These are phyloP conservation scores for Notholithocarpus densiflorus DNA, from an alignment of 306 rosid genomes.

Conservation along the genomic window DNA sequence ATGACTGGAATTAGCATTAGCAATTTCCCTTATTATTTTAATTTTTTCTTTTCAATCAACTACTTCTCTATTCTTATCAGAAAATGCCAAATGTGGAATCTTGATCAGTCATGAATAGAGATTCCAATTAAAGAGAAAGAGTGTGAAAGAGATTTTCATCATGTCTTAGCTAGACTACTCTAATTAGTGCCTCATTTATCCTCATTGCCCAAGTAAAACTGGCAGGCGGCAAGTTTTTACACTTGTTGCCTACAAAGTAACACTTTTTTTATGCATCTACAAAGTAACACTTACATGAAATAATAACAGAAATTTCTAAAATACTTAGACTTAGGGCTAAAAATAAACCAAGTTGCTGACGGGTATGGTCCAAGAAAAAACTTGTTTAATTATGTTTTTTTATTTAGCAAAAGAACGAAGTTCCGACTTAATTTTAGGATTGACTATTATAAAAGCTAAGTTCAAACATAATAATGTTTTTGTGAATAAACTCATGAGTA, in stretches of 20 bases:
- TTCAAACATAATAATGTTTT: no score
- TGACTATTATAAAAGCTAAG: no score
- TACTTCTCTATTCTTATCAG: neutral
- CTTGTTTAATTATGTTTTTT: no score
- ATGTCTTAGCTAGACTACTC: no score
- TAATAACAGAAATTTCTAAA: no score
- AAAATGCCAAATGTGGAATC: constrained; percentile 13
- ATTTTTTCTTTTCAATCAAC: neutral
- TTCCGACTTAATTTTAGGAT: no score
- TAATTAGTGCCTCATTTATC: no score
- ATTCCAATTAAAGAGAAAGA: neutral
- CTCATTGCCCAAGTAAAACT: neutral
- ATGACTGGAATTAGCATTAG: neutral
- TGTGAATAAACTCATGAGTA: no score
- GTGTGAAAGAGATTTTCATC: neutral
- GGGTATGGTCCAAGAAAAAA: no score
- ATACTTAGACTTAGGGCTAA: no score
- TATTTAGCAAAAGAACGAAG: no score
- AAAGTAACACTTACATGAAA: neutral
- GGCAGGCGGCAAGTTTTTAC: neutral
- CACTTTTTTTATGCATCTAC: neutral
- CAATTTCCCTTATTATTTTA: neutral
- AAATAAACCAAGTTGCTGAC: no score
- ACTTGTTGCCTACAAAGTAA: neutral
- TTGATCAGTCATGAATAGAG: neutral